Evolutionary conservation across 805 yeast species (phyloP), one percentile per base, ranked within the genome.

Genomic region (Suhomyces kilbournensis): DNA sequence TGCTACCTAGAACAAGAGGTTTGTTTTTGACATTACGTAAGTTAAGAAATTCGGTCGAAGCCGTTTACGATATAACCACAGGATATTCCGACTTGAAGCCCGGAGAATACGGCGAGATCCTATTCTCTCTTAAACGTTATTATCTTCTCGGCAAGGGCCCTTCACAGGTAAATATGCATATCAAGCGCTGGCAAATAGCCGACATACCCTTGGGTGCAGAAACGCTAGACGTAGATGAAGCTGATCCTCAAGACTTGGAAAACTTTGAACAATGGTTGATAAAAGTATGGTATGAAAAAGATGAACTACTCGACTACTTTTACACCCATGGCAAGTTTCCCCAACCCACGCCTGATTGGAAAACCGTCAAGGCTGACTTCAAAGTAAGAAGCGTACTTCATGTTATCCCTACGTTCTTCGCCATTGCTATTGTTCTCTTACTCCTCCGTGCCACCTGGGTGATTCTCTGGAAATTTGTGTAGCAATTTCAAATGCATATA

Each of bases 1-100:
- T 94, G 54, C 69, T 91, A n/a, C 99, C 99, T 14, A 81, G 96
- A 51, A 76, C 80, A 0, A 83, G 93, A 32, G 99, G 99, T 0
- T 73, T 94, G 26, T 82, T 87, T 60, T 81, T 83, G 53, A 76
- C 85, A 7, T 75, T 92, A 53, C 72, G 79, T 48, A 78, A 80
- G 52, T 76, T 93, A 54, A 68, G 76, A 19, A 66, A 73, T 8
- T 72, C 85, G 4, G 77, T 82, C 12, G 78, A 79, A 34, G 78
- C 75, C 5, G 79, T 94, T 0, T 89, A 90, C 63, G 97, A 94
- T 68, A 69, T 89, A 34, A 90, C 99, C 0, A 77, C 90, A 42
- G 97, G 86, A 0, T 94, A 91, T 68, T 77, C 85, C 4, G 97
- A 91, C 10, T 83, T 89, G 46, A 69, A 65, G 39, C 68, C 80